These are phyloP conservation scores for Epichloe brachyelytri DNA, from an alignment of 2,329 filamentous ascomycete genomes.

Conservation along the genomic window DNA sequence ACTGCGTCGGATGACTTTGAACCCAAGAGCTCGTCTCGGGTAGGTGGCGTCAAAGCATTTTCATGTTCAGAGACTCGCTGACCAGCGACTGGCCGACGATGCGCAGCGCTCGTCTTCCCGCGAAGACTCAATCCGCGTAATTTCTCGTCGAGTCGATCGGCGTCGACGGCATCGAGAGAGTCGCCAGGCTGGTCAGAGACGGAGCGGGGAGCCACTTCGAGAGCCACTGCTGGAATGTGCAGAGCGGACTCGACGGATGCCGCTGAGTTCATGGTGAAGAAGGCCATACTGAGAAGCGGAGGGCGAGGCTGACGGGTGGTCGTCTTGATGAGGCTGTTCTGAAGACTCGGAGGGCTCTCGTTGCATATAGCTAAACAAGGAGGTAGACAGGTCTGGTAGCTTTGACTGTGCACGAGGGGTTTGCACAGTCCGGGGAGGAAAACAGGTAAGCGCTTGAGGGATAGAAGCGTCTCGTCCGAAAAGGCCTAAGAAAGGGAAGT, in stretches of 20 bases:
- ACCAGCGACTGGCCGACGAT: slow-evolving; percentile 25
- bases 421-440: slow-evolving; percentile 36
- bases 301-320: slow-evolving; percentile 20
- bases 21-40: slow-evolving; percentile 37
- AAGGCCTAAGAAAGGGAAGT: neutral
- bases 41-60: slow-evolving; percentile 37
- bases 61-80: slow-evolving; percentile 49
- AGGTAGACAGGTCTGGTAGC: slow-evolving; percentile 15
- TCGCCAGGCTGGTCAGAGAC: slow-evolving; percentile 15
- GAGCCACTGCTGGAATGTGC: slow-evolving; percentile 14
- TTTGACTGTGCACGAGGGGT: slow-evolving; percentile 36
- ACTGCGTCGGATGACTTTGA: slow-evolving; percentile 41
- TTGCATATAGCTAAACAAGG: slow-evolving; percentile 49
- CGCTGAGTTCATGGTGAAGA: slow-evolving; percentile 29
- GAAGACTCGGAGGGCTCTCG: slow-evolving; percentile 38
- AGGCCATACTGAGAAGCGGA: slow-evolving; percentile 44
- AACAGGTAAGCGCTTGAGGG: neutral
- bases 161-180: slow-evolving; percentile 9
- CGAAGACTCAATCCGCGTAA: slow-evolving; percentile 38
- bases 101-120: slow-evolving; percentile 15
- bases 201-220: slow-evolving; percentile 24
- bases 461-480: neutral
- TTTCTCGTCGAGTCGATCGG: slow-evolving; percentile 33
- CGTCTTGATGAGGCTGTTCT: slow-evolving; percentile 27
- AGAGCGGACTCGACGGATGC: slow-evolving; percentile 19